Percentiles rank a stretch among this genome's conserved stretches.
These are phyloP conservation scores for Phytophthora sp. DNA, from an alignment of 352 stramenopile species.

Conservation along the genomic window DNA sequence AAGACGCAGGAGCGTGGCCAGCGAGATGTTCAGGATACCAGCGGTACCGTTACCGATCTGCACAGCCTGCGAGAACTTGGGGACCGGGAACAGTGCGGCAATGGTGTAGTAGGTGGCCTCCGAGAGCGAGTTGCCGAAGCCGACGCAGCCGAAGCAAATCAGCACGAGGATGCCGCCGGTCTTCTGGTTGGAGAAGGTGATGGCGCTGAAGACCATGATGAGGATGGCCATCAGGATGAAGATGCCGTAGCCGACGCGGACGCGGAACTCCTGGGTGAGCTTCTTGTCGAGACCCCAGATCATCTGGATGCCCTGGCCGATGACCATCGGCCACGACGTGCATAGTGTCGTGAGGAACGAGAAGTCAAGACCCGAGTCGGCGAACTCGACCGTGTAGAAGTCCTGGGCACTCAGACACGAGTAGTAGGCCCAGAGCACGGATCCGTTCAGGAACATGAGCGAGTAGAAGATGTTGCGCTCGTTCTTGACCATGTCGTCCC, in stretches of 20 bases:
- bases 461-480: conserved; percentile 52
- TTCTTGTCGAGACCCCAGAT: conserved; percentile 53
- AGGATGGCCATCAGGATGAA: conserved; percentile 49
- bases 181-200: conserved; percentile 43
- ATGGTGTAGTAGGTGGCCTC: conserved; percentile 61
- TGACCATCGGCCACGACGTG: conserved; percentile 54
- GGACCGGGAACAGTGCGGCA: conserved; percentile 61
- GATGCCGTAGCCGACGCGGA: conserved; percentile 48
- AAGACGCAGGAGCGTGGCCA: conserved; percentile 58
- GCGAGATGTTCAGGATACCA: conserved; percentile 62
- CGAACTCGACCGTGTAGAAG: conserved; percentile 54
- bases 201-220: conserved; percentile 59
- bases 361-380: conserved; percentile 50
- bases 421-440: conserved; percentile 71
- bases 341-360: conserved; percentile 57
- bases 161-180: conserved; percentile 50
- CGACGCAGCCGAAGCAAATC: conserved; percentile 46
- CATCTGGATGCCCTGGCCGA: conserved; percentile 52
- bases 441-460: conserved; percentile 66
- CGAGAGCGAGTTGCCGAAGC: conserved; percentile 53
- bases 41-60: conserved; percentile 67
- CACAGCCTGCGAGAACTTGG: conserved; percentile 72
- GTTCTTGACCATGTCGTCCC: conserved; percentile 50
- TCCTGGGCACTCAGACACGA: conserved; percentile 65
- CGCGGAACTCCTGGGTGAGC: conserved; percentile 38